These are phyloP conservation scores for Jacaranda copaia DNA, from an alignment of 257 asterid species.

Conservation along the genomic window DNA sequence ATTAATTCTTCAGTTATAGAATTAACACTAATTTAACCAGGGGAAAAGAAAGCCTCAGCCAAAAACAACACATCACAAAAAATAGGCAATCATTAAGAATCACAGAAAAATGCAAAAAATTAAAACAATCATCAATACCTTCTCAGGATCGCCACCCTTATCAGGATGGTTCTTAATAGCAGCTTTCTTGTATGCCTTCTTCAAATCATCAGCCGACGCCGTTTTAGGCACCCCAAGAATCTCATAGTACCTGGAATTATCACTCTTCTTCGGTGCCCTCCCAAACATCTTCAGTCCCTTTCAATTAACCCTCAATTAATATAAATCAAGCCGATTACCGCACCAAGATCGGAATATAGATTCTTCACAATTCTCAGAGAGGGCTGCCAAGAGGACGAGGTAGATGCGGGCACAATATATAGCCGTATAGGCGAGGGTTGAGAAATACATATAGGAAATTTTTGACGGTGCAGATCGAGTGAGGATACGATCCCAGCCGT, in stretches of 20 bases:
- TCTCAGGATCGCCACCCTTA: constrained; percentile 94
- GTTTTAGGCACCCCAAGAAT: constrained; percentile 64
- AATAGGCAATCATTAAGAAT: neutral
- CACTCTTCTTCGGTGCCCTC: constrained; percentile 54
- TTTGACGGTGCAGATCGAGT: constrained; percentile 42
- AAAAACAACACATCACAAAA: neutral
- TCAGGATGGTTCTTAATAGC: constrained; percentile 91
- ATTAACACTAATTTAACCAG: no score
- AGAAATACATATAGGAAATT: neutral
- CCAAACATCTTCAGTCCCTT: constrained; percentile 55
- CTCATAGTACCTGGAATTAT: constrained; percentile 56
- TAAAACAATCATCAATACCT: constrained; percentile 43
- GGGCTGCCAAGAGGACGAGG: neutral
- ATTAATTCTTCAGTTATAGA: neutral
- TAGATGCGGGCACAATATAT: no score
- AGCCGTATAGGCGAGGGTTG: no score
- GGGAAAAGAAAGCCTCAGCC: neutral
- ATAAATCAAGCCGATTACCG: neutral
- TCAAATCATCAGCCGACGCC: constrained; percentile 72
- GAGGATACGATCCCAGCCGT: constrained; percentile 39
- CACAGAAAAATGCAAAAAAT: neutral
- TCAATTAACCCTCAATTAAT: neutral
- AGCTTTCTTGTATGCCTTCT: constrained; percentile 84
- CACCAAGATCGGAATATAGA: neutral
- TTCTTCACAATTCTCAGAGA: neutral